These are phyloP conservation scores for Arthrinium puccinioides DNA, from an alignment of 2,329 filamentous ascomycete species.

Conservation along the genomic window DNA sequence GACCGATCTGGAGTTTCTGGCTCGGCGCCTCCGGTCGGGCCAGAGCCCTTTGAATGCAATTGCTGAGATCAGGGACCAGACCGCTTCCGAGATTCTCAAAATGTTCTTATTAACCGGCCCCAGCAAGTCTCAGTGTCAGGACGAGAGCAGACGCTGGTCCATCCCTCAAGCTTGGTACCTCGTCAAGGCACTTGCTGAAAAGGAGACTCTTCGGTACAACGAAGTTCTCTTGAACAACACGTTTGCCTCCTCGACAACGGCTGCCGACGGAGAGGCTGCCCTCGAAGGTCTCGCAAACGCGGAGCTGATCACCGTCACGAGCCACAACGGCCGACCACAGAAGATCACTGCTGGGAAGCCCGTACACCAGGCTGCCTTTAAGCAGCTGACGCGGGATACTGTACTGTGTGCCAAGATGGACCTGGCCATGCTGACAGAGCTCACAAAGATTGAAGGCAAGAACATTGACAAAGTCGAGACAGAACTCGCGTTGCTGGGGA, in stretches of 20 bases:
- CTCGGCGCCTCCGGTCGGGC: constrained; percentile 80
- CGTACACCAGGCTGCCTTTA: constrained; percentile 80
- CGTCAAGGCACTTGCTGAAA: constrained; percentile 68
- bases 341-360: constrained; percentile 75
- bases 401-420: constrained; percentile 70
- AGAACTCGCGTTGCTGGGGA: constrained; percentile 66
- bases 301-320: constrained; percentile 75
- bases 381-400: constrained; percentile 59
- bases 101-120: constrained; percentile 72
- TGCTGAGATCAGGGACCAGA: constrained; percentile 81
- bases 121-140: constrained; percentile 37
- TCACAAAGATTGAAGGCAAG: constrained; percentile 64
- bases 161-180: constrained; percentile 85
- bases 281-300: constrained; percentile 76
- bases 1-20: constrained; percentile 91
- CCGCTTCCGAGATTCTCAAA: constrained; percentile 83
- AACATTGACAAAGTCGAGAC: constrained; percentile 72
- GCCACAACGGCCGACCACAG: constrained; percentile 68
- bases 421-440: constrained; percentile 59
- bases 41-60: constrained; percentile 78
- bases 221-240: constrained; percentile 71
- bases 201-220: constrained; percentile 71
- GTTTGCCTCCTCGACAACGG: constrained; percentile 54
- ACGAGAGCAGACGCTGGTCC: constrained; percentile 57
- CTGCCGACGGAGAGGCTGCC: constrained; percentile 61